These are phyloP conservation scores for Candida chilensis DNA, from an alignment of 805 yeast species.

Conservation along the genomic window DNA sequence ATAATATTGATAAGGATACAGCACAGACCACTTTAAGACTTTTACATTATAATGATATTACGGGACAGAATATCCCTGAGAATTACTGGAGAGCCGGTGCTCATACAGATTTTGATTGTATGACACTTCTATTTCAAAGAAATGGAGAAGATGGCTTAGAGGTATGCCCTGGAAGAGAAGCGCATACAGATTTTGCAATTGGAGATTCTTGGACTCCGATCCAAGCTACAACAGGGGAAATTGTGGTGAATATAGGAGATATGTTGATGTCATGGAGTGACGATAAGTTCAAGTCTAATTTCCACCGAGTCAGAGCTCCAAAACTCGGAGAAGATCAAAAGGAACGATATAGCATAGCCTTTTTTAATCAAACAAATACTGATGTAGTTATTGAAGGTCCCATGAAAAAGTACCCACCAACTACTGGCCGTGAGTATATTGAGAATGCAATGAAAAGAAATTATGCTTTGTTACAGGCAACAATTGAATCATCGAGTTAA, in stretches of 20 bases:
- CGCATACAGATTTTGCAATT: constrained; percentile 19
- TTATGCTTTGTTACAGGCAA: too few relatives aligned
- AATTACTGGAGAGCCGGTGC: constrained; percentile 25
- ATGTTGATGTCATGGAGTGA: constrained; percentile 29
- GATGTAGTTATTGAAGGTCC: constrained; percentile 10
- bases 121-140: constrained; percentile 21
- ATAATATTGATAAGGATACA: constrained; percentile 11
- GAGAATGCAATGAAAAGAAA: constrained; percentile 22
- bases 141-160: constrained; percentile 24
- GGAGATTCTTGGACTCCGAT: constrained; percentile 24
- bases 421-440: constrained; percentile 18
- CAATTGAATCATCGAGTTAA: too few relatives aligned
- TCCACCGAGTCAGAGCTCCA: constrained; percentile 22
- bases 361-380: constrained; percentile 23
- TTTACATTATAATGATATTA: constrained; percentile 17
- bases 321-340: constrained; percentile 13
- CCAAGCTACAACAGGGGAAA: constrained; percentile 18
- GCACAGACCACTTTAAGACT: constrained; percentile 23
- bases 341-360: constrained; percentile 19
- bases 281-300: constrained; percentile 19
- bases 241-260: constrained; percentile 25
- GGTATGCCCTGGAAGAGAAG: constrained; percentile 24
- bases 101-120: constrained; percentile 23
- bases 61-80: constrained; percentile 10
- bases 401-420: constrained; percentile 7